These are phyloP conservation scores for Scenedesmus sp. DNA, from an alignment of 163 green algal species.

Conservation along the genomic window DNA sequence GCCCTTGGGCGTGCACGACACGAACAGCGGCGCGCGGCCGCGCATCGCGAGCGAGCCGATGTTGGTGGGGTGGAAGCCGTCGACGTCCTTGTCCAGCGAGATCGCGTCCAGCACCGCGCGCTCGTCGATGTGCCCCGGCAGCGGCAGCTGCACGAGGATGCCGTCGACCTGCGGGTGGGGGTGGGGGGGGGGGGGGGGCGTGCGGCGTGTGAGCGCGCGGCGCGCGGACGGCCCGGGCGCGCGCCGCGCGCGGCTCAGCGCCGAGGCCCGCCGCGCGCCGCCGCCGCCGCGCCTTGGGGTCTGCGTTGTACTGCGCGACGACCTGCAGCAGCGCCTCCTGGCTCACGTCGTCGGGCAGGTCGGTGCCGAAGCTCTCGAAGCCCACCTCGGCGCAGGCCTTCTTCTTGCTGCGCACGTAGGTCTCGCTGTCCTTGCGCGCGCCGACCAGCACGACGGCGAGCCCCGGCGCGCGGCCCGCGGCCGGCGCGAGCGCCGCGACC, in stretches of 20 bases:
- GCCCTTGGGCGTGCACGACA: conserved; percentile 97
- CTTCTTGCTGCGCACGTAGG: conserved; percentile 95
- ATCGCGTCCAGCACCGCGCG: conserved; percentile 91
- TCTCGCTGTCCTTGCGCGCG: conserved; percentile 88
- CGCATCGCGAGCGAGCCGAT: conserved; percentile 93
- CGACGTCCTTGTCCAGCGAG: conserved; percentile 95
- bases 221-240: too few relatives aligned
- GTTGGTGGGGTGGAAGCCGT: conserved; percentile 98
- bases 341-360: conserved; percentile 82
- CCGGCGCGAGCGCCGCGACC: conserved; percentile 74
- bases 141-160: conserved; percentile 53
- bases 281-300: conserved; percentile 91
- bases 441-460: conserved; percentile 96
- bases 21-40: conserved; percentile 79
- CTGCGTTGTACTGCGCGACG: conserved; percentile 87
- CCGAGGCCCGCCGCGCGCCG: conserved; percentile 96
- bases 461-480: conserved; percentile 52
- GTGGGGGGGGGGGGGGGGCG: too few relatives aligned
- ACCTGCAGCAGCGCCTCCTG: conserved; percentile 87
- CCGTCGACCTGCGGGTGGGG: conserved; percentile 29
- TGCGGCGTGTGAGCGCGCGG: too few relatives aligned
- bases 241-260: too few relatives aligned
- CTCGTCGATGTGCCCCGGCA: conserved; percentile 96
- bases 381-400: conserved; percentile 92
- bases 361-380: conserved; percentile 84